Evolutionary conservation across 345 rosid species (phyloP).

Genomic region (Syzygium aromaticum): DNA sequence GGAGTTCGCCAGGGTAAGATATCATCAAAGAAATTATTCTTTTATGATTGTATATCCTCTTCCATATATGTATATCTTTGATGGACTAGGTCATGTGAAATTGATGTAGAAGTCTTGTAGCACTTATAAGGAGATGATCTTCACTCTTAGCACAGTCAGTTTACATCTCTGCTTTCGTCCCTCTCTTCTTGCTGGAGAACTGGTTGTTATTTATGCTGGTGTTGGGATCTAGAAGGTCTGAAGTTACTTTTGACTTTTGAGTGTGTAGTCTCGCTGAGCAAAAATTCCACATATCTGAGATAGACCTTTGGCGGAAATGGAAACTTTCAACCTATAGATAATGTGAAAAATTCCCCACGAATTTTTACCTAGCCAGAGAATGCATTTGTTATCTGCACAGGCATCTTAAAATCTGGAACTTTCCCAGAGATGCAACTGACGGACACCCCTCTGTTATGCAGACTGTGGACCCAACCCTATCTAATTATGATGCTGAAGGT

Average conservation of each 20-base stretch:
- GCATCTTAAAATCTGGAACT: neutral
- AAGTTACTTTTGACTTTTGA: neutral
- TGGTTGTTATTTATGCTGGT: neutral
- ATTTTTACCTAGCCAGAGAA: neutral
- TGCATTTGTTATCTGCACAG: neutral
- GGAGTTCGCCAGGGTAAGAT: constrained; percentile 86
- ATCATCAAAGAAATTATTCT: neutral
- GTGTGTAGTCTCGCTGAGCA: neutral
- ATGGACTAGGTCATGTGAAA: neutral
- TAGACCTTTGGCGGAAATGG: neutral
- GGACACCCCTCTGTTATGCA: constrained; percentile 14
- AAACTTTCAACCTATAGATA: neutral
- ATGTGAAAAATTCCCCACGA: neutral
- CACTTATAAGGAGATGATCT: neutral
- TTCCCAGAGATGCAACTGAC: neutral
- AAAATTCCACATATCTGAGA: neutral
- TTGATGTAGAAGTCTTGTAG: neutral
- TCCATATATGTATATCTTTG: neutral
- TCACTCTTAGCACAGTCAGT: neutral
- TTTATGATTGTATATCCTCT: neutral
- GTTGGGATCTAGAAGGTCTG: neutral
- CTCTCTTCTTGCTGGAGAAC: neutral
- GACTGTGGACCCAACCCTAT: constrained; percentile 55
- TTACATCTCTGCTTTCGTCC: neutral
- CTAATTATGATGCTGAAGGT: constrained; percentile 87